Evolutionary conservation across 768 basidiomycete species (phyloP).

Genomic region (Boletus vinaceobasis): DNA sequence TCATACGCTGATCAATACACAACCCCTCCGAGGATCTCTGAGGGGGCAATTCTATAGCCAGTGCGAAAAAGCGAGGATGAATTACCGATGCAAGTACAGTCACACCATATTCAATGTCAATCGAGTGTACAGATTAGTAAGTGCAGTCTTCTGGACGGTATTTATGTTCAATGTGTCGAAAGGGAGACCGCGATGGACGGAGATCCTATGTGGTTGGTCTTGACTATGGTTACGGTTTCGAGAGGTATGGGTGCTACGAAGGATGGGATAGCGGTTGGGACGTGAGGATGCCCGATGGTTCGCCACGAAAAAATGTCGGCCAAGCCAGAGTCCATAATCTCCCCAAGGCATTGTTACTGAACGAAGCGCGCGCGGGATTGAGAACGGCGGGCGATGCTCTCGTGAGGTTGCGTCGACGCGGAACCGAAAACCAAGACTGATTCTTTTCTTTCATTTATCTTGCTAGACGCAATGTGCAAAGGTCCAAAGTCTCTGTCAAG

Average conservation of each 20-base stretch:
- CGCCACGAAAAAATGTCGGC: background rate
- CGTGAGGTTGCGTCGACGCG: background rate
- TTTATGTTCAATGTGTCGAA: background rate
- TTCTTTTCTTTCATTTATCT: background rate
- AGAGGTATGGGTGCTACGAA: conserved; percentile 14
- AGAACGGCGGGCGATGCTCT: conserved; percentile 5
- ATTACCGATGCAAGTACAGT: conserved; percentile 14
- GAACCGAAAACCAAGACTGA: background rate
- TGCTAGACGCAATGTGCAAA: conserved; percentile 10
- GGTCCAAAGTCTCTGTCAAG: conserved; percentile 17
- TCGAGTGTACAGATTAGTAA: conserved; percentile 13
- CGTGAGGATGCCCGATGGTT: background rate
- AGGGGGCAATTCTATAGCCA: background rate
- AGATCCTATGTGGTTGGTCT: conserved; percentile 7
- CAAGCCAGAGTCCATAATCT: conserved; percentile 1
- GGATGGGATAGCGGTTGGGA: conserved; percentile 9
- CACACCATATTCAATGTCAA: conserved; percentile 18
- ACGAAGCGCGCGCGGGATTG: conserved; percentile 6
- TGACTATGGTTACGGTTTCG: conserved; percentile 12
- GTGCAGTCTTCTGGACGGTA: background rate
- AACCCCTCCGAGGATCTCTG: conserved; percentile 9
- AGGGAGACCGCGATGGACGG: conserved; percentile 5
- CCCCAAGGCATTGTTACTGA: conserved; percentile 7
- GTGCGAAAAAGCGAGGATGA: conserved; percentile 4
- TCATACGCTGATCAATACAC: conserved; percentile 9